phyloP scores from a whole-genome alignment of 176 grass and related monocot species.

The Juncus effusus region DNA sequence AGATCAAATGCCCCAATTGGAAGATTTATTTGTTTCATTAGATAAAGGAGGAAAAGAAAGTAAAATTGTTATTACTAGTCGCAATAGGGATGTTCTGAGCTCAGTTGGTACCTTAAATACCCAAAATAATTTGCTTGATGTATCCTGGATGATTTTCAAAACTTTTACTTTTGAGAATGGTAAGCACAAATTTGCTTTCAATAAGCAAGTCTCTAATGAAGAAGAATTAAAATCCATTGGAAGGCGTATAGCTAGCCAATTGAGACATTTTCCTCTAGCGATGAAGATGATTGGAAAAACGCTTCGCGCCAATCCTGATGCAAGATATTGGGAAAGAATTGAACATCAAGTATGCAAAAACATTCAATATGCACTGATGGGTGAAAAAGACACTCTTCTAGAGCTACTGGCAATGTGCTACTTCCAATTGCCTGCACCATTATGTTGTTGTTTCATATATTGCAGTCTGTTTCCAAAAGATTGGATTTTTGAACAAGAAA shows the following conservation, averaged over 20 bases:
- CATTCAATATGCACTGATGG: neutral
- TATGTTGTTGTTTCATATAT: slow-evolving; percentile 11
- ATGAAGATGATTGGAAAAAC: neutral
- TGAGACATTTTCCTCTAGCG: neutral
- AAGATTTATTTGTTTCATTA: slow-evolving; percentile 7
- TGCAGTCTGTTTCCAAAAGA: slow-evolving; percentile 13
- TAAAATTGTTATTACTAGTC: slow-evolving; percentile 12
- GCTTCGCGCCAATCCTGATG: neutral
- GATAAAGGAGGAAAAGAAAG: neutral
- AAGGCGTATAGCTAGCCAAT: neutral
- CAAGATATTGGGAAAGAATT: neutral
- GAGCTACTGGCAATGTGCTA: slow-evolving; percentile 1
- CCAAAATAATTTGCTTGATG: neutral
- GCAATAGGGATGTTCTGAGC: neutral
- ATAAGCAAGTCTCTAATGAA: neutral
- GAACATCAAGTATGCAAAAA: neutral
- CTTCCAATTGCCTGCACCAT: neutral
- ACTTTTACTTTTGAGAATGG: neutral
- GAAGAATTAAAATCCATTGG: neutral
- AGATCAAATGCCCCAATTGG: slow-evolving; percentile 14
- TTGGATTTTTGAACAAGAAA: slow-evolving; percentile 3
- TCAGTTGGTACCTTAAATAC: neutral
- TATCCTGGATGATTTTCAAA: neutral
- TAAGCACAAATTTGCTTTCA: too few species aligned
- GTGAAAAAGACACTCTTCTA: neutral